Base-by-base conservation (phyloP, 1,139 yeast species). In the Debaryomyces subglobosus region DNA sequence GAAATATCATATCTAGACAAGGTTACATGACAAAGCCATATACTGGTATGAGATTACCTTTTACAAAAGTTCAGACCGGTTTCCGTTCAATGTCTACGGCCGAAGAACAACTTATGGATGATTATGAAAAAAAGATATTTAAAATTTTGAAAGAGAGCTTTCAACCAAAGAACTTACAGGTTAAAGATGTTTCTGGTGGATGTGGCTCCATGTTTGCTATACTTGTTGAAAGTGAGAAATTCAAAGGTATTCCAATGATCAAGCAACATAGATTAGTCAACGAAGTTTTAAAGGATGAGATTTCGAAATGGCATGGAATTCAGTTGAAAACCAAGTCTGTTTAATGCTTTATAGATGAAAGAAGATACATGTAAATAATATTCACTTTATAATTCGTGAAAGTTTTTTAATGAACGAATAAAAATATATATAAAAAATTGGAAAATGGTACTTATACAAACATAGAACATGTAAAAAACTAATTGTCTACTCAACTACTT, bases 131-230 rank as follows among this genome's bases (percentile, higher is more conserved):
- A 47, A 77, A 84, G 62, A 80, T 91, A 37, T 85, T 74, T 61
- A 69, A 75, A 34, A 82, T 83, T 48, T 74, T 91, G 43, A 59
- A 75, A 16, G 65, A 72, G 16, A 77, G 78, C 48, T 79, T 91
- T 45, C 57, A 69, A 13, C 97, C 98, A 1, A 64, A 70, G 30
- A 70, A 68, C 39, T 70, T 91, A 44, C 76, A 77, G 44, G 96
- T 92, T 8, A 75, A 77, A 55, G 99, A 94, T 64, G 85, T 92
- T 4, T 85, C 95, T 23, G 98, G 81, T 20, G 99, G 99, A 0
- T 95, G 99, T 71, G 99, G 99, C 0, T 91, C 97, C 3, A 94
- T 94, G 98, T 95, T 90, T 70, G 91, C 96, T 41, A 94, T 94
- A 45, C 74, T 79, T 52, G 81, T 95, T 20, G 88, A 85, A 37